A percentile compares a stretch with the other conserved stretches of the same genome.
Evolutionary conservation across 805 yeast genomes (phyloP).

Genomic region (Kluyveromyces starmeri): DNA sequence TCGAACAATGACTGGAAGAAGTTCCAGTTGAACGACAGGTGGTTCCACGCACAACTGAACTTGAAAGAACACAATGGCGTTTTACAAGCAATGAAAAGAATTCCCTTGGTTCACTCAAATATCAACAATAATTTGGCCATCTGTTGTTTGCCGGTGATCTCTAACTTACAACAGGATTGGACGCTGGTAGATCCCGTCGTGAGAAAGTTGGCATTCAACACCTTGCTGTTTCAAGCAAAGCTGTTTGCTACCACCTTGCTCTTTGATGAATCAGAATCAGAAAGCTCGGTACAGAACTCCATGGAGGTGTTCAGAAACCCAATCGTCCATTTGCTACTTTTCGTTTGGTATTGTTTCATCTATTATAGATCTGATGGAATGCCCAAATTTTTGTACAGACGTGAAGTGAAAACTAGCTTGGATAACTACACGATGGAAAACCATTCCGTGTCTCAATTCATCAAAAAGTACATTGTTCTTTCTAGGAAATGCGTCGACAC

Average conservation of each 20-base stretch:
- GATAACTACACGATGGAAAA: conserved; percentile 4
- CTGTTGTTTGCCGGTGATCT: conserved; percentile 15
- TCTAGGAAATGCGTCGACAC: conserved; percentile 3
- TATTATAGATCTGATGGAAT: conserved; percentile 6
- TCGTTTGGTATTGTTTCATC: conserved; percentile 16
- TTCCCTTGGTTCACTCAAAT: conserved; percentile 10
- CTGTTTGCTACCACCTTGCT: conserved; percentile 2
- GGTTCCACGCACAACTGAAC: neutral
- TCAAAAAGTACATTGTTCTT: conserved; percentile 3
- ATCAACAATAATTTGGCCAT: conserved; percentile 17
- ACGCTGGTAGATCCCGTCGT: neutral
- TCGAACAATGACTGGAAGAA: neutral
- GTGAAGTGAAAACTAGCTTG: neutral
- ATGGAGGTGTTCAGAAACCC: conserved; percentile 11
- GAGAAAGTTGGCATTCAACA: conserved; percentile 1
- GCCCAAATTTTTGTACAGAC: conserved; percentile 5
- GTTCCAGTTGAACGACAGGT: conserved; percentile 2
- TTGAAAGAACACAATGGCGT: neutral
- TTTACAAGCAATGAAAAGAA: neutral
- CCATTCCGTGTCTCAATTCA: conserved; percentile 3
- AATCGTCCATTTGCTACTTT: conserved; percentile 16
- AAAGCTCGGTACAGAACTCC: neutral
- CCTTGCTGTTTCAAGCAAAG: conserved; percentile 3
- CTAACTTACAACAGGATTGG: conserved; percentile 3
- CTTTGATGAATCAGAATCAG: neutral